phyloP scores from a whole-genome alignment of 2,329 filamentous ascomycete genomes.

The Hymenoscyphus fructigenus region DNA sequence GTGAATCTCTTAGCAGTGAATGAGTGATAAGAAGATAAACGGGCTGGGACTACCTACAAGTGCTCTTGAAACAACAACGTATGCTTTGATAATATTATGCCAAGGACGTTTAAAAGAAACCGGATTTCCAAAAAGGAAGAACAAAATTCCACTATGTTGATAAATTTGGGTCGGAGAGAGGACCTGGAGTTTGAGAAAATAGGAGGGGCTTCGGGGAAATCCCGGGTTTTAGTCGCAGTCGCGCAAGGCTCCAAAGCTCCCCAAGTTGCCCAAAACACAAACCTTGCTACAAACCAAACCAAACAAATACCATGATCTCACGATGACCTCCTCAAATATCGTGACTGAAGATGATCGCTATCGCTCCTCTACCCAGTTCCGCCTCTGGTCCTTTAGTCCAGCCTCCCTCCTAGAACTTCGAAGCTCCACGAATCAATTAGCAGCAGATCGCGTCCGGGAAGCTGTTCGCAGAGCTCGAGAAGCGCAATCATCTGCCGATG shows the following conservation, averaged over 20 bases:
- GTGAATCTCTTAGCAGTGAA: no score
- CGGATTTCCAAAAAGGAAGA: no score
- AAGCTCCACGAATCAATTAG: slow-evolving; percentile 74
- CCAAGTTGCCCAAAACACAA: background rate
- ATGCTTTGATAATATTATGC: no score
- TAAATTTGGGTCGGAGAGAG: no score
- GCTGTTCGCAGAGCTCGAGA: slow-evolving; percentile 51
- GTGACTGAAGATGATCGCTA: slow-evolving; percentile 81
- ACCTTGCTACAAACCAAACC: background rate
- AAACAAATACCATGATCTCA: slow-evolving; percentile 8
- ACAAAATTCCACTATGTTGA: no score
- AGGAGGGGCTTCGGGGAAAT: no score
- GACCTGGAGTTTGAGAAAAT: no score
- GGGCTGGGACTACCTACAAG: no score
- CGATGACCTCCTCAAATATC: slow-evolving; percentile 13
- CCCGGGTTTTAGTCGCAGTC: background rate
- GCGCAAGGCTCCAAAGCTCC: background rate
- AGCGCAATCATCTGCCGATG: slow-evolving; percentile 35
- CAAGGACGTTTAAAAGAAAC: no score
- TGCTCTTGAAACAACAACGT: no score
- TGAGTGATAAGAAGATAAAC: no score
- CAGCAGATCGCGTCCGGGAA: slow-evolving; percentile 64
- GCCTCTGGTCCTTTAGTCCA: slow-evolving; percentile 88
- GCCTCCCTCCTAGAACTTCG: slow-evolving; percentile 70
- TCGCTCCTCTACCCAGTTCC: slow-evolving; percentile 83